Evolutionary conservation across 1,284 basidiomycete species (phyloP), one percentile per base, ranked within the genome.

Genomic region (Amylostereum areolatum): DNA sequence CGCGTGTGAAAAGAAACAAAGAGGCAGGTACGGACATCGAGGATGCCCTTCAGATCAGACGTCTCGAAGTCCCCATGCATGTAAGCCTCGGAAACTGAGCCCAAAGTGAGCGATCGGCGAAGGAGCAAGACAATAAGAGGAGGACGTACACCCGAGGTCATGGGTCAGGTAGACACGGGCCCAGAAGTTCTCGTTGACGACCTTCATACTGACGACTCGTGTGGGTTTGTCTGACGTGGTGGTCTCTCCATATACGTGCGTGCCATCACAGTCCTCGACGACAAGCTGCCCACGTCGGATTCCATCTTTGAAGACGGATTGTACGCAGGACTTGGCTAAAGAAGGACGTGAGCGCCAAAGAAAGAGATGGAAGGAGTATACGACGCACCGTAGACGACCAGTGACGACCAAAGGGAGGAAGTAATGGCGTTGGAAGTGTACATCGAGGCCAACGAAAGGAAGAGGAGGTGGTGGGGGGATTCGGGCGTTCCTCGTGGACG

Each of bases 11-110:
- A 33, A 12, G 35, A 30, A 31, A 37, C 11, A 37, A 24, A 11
- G 3, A 34, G 18, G 31, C 3, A 55, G 18, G 18, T 18, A 18
- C 62, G 45, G 48, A 66, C 66, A 32, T 52, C 41, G 48, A 68
- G 66, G 30, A 87, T 63, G 5, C 78, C 71, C 4, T 79, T 74
- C 8, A 87, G 69, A 57, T 88, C 80, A 43, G 81, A 74, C 45
- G 80, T 82, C 52, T 81, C 77, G 34, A 79, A 80, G 53, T 91
- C 84, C 4, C 83, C 83, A 43, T 78, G 80, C 84, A 89, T 87
- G 65, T 80, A 87, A 0, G 82, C 79, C 65, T 90, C 87, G 10
- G 81, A 73, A 57, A 90, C 41, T 43, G 86, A 0, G 85, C 27
- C 6, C 11, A 24, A 44, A 9, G 9, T 9, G 43, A 8, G 18